Evolutionary conservation across 768 basidiomycete genomes (phyloP), one percentile per base, ranked within the genome.

Genomic region (Rhodotorula toruloides): DNA sequence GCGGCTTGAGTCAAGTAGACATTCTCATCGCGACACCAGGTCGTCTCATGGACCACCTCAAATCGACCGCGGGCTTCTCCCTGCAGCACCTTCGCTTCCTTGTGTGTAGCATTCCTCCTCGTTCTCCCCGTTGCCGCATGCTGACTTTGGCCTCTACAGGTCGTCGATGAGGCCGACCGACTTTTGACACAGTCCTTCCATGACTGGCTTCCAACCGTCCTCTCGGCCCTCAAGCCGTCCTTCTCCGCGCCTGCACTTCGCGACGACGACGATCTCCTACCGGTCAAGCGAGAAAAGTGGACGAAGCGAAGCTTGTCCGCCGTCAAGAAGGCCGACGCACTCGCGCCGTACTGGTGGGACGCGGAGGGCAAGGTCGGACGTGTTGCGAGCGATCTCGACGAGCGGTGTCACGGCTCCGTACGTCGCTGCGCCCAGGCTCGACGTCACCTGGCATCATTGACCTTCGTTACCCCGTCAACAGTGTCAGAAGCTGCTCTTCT

Each of bases 151-250:
- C 14, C 14, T 39, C 37, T 27, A 9, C 63, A 94, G 91, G 86
- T 98, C 36, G 90, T 99, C 61, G 96, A 99, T 77, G 96, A 99
- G 79, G 96, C 96, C 0, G 96, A 99, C 76, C 84, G 92, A n/a
- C 82, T 99, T 0, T 82, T 99, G 14, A 87, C 89, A 16, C 92
- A 97, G 76, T 91, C 90, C 2, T 98, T 96, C 79, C 92, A 98
- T 77, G 89, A 91, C 76, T 99, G 93, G 94, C 80, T 98, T 5
- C 83, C 84, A 11, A 86, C 86, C 74, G 88, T 98, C 7, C 80
- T 96, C 13, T 79, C 83, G n/a, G 90, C 90, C 12, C 88, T 85
- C 16, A 83, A 79, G 43, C 80, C 82, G 2, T 29, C 55, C 5
- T 76, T 70, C 81, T 29, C 76, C 76, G 63, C 71, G 50, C 27